Conservation (phyloP, 768 basidiomycete genomes). For the Trametes cinnabarina region DNA sequence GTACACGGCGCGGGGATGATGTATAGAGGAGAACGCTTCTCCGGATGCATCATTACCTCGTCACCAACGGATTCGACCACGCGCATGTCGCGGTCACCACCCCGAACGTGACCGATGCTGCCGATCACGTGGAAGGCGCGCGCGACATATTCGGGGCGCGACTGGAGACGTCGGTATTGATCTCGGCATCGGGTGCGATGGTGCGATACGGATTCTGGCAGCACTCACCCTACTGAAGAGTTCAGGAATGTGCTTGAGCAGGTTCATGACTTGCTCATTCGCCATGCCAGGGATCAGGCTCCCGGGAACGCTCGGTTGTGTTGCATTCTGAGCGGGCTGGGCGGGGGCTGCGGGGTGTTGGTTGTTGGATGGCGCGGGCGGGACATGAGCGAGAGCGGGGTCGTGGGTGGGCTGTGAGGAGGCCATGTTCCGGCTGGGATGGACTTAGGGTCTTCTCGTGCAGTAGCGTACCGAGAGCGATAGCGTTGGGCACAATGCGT, state of each 20-base stretch:
- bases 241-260: constrained; percentile 55
- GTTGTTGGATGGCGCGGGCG: constrained; percentile 4
- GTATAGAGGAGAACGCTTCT: not conserved
- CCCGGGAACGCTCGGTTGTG: constrained; percentile 2
- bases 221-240: constrained; percentile 50
- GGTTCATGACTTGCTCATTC: constrained; percentile 54
- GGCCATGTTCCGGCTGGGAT: constrained; percentile 16
- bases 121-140: constrained; percentile 25
- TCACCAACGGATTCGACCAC: constrained; percentile 2
- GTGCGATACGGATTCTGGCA: not conserved
- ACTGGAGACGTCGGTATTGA: not conserved
- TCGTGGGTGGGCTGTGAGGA: constrained; percentile 24
- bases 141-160: constrained; percentile 13
- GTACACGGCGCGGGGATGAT: not conserved
- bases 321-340: not conserved
- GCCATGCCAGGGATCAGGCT: constrained; percentile 36
- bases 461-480: not conserved
- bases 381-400: constrained; percentile 16
- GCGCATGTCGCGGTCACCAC: constrained; percentile 17
- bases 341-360: constrained; percentile 18
- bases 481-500: not conserved
- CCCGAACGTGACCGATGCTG: constrained; percentile 23
- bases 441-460: not conserved
- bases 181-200: constrained; percentile 1
- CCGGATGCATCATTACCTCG: not conserved